Conservation (phyloP, 495 filamentous ascomycete species). For the Saxophila tyrrhenica region DNA sequence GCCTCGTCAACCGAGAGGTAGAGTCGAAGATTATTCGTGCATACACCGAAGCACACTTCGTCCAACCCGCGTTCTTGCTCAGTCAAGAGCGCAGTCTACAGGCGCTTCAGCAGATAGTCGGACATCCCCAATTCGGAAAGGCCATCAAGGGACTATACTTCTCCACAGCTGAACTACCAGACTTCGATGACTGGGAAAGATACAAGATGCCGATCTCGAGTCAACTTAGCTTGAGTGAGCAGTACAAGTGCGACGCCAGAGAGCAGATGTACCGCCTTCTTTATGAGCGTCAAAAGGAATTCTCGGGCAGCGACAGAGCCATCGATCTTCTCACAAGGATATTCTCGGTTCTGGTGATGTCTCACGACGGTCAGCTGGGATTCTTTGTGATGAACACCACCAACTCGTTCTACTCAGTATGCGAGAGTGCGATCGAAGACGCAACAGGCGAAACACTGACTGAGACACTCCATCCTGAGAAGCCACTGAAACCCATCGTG, state of each 20-base stretch:
- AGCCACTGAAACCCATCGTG: neutral
- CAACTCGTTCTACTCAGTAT: neutral
- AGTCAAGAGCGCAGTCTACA: neutral
- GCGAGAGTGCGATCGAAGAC: neutral
- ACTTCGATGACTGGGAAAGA: neutral
- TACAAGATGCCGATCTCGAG: too few species aligned
- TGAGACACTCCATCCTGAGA: neutral
- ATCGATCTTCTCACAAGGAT: neutral
- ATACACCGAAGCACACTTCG: neutral
- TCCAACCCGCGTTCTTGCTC: neutral
- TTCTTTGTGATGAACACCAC: too few species aligned
- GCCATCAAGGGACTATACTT: neutral
- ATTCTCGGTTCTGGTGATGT: neutral
- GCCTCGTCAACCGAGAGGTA: neutral
- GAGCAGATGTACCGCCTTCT: neutral
- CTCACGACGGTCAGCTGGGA: too few species aligned
- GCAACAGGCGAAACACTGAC: neutral
- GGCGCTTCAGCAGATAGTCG: neutral
- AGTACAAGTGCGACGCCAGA: neutral
- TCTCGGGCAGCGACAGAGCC: neutral
- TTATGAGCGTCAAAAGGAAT: neutral
- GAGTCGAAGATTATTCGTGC: neutral
- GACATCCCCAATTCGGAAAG: neutral
- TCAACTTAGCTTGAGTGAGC: neutral
- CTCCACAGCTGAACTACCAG: neutral